A percentile compares a stretch with the other conserved stretches of the same genome.
Evolutionary conservation across 495 filamentous ascomycete species (phyloP).

Genomic region (Daldinia concentrica): DNA sequence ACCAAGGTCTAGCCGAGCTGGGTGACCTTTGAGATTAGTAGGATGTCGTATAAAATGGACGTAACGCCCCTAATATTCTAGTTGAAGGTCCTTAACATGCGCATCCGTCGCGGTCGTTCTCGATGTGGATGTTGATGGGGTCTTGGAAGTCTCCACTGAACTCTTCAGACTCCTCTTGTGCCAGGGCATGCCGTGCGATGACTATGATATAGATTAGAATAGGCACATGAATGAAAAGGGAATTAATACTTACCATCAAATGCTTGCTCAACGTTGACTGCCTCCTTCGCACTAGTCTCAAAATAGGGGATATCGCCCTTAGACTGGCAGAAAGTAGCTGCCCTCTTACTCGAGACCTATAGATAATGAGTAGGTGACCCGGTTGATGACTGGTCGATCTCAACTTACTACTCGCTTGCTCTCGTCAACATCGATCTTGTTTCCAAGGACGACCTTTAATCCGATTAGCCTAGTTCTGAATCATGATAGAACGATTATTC

Average conservation of each 20-base stretch:
- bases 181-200: constrained; percentile 94
- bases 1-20: constrained; percentile 1
- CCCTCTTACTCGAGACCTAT: constrained; percentile 90
- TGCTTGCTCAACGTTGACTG: constrained; percentile 96
- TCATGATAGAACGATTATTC: constrained; percentile 40
- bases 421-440: constrained; percentile 99
- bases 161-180: constrained; percentile 96
- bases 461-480: constrained; percentile 11
- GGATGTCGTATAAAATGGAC: constrained; percentile 4
- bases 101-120: constrained; percentile 90
- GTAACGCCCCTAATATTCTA: constrained; percentile 6
- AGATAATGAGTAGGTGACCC: constrained; percentile 21
- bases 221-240: neutral
- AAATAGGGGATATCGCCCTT: constrained; percentile 98
- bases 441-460: constrained; percentile 71
- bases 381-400: neutral
- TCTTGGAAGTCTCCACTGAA: constrained; percentile 93
- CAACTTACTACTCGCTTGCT: constrained; percentile 84
- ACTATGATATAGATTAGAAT: constrained; percentile 61
- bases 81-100: constrained; percentile 69
- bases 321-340: constrained; percentile 96
- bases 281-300: constrained; percentile 99
- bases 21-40: neutral
- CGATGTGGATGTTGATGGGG: constrained; percentile 95
- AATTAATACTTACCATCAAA: constrained; percentile 79